These are phyloP conservation scores for Colletotrichum lindemuthianum DNA, from an alignment of 2,329 filamentous ascomycete genomes.

Conservation along the genomic window DNA sequence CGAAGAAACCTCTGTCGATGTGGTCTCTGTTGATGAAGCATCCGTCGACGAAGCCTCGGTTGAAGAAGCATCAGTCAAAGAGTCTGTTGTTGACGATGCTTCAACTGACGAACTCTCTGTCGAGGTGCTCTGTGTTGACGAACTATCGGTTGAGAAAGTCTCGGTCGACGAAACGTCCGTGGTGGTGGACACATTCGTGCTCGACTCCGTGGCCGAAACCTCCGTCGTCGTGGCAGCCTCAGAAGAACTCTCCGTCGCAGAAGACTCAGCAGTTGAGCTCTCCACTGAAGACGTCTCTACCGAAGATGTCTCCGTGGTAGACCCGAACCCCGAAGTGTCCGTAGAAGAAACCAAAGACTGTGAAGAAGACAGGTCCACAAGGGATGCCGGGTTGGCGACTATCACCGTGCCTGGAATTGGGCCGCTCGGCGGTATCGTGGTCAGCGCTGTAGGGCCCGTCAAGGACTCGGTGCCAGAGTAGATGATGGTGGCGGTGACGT, in stretches of 20 bases:
- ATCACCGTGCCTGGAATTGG: slow-evolving; percentile 27
- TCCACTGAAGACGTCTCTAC: slow-evolving; percentile 3
- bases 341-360: neutral
- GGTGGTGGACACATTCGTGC: neutral
- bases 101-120: neutral
- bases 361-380: slow-evolving; percentile 6
- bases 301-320: neutral
- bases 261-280: neutral
- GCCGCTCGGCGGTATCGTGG: slow-evolving; percentile 18
- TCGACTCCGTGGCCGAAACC: neutral
- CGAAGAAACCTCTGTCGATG: neutral
- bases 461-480: slow-evolving; percentile 6
- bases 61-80: neutral
- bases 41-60: too few relatives aligned
- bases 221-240: neutral
- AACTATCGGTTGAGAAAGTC: neutral
- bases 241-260: neutral
- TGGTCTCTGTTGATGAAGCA: too few relatives aligned
- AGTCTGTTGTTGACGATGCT: neutral
- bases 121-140: neutral
- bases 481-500: neutral
- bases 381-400: neutral
- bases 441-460: neutral
- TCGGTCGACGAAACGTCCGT: neutral
- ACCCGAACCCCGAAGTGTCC: neutral